These are phyloP conservation scores for Cymbopogon citratus DNA, from an alignment of 176 grass and related monocot genomes.

Conservation along the genomic window DNA sequence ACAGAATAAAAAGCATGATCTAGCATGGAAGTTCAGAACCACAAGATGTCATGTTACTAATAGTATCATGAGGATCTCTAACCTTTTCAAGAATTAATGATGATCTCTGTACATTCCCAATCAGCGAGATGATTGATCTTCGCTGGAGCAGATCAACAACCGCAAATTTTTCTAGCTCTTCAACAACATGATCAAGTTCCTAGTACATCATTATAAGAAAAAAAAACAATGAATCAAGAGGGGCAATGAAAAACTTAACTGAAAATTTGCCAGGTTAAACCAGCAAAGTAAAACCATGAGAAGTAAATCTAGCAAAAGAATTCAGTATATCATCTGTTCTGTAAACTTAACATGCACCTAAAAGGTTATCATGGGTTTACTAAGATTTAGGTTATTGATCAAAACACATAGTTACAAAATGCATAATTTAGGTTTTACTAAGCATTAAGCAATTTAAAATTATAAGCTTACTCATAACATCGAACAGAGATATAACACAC, in stretches of 20 bases:
- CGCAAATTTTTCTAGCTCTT: constrained; percentile 82
- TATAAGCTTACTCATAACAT: not conserved
- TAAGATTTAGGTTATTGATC: not conserved
- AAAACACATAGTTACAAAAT: not conserved
- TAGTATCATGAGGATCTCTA: not conserved
- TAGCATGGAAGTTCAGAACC: not conserved
- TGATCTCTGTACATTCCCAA: constrained; percentile 85
- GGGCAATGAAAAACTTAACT: not conserved
- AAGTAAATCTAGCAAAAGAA: not conserved
- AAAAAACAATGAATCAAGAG: constrained; percentile 8
- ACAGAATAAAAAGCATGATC: not conserved
- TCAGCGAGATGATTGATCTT: constrained; percentile 87
- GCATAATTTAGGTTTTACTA: not conserved
- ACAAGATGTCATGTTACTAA: not conserved
- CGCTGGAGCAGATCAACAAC: constrained; percentile 78
- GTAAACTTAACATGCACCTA: not conserved
- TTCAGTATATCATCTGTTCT: not conserved
- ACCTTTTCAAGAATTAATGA: constrained; percentile 95
- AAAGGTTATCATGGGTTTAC: not conserved
- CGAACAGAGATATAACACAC: not conserved
- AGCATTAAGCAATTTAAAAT: not conserved
- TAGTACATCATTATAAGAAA: constrained; percentile 25
- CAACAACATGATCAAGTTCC: constrained; percentile 85
- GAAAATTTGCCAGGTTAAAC: not conserved
- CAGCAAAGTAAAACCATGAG: not conserved